Percentiles rank a stretch among this genome's conserved stretches.
These are phyloP conservation scores for Lentinula raphanica DNA, from an alignment of 768 basidiomycete genomes.

Conservation along the genomic window DNA sequence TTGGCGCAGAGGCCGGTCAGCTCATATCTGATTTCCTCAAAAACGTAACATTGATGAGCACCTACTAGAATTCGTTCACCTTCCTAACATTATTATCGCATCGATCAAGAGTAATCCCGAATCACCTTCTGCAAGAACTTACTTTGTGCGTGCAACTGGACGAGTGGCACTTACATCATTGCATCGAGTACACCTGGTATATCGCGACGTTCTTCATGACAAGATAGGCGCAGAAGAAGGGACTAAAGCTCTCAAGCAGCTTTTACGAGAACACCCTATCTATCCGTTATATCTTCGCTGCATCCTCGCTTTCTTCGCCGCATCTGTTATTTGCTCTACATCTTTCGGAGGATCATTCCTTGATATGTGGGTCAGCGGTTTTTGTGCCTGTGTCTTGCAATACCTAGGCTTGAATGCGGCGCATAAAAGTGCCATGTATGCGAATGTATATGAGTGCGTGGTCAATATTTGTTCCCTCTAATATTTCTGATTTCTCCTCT, in stretches of 20 bases:
- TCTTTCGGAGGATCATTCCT: constrained; percentile 77
- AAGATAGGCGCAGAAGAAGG: constrained; percentile 70
- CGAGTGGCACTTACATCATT: constrained; percentile 79
- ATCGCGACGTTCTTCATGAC: constrained; percentile 84
- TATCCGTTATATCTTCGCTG: constrained; percentile 68
- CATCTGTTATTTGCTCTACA: constrained; percentile 76
- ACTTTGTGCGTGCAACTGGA: constrained; percentile 80
- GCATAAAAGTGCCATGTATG: constrained; percentile 82
- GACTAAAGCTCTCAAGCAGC: constrained; percentile 54
- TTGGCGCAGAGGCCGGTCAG: constrained; percentile 66
- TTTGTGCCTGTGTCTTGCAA: constrained; percentile 63
- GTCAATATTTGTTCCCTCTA: background rate
- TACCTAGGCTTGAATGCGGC: constrained; percentile 80
- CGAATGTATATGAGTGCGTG: constrained; percentile 87
- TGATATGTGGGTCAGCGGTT: constrained; percentile 80
- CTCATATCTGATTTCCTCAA: no score
- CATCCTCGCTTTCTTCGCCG: constrained; percentile 68
- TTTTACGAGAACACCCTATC: constrained; percentile 60
- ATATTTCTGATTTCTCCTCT: background rate
- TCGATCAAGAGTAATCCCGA: constrained; percentile 76
- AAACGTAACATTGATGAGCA: no score
- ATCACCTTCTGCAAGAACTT: constrained; percentile 62
- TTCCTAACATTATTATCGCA: constrained; percentile 73
- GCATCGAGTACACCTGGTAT: constrained; percentile 77
- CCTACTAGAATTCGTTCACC: constrained; percentile 82